These are phyloP conservation scores for Puccinia horiana DNA, from an alignment of 1,284 basidiomycete genomes.

Conservation along the genomic window DNA sequence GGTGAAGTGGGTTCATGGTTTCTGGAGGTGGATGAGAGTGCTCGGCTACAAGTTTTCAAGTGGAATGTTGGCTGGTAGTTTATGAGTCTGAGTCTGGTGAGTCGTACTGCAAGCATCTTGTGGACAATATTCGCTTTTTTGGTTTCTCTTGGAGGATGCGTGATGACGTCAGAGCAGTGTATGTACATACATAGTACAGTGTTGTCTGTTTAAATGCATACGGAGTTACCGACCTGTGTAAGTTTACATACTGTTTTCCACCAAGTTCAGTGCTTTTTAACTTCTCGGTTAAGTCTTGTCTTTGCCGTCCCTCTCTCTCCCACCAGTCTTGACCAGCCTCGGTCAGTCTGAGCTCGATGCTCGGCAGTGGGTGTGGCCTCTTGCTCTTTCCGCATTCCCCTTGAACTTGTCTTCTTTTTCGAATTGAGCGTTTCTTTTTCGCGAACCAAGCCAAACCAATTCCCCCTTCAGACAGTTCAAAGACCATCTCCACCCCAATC, in stretches of 20 bases:
- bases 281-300: not conserved
- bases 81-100: not conserved
- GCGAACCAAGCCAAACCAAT: not conserved
- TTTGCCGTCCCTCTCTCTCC: not conserved
- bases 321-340: not conserved
- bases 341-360: not conserved
- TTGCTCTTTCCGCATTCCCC: not conserved
- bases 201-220: no score
- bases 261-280: not conserved
- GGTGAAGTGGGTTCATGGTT: constrained; percentile 21
- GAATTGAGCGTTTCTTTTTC: not conserved
- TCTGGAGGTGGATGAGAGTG: constrained; percentile 16
- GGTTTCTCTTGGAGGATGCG: not conserved
- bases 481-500: no score
- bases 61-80: not conserved
- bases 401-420: not conserved
- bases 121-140: not conserved
- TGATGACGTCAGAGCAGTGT: constrained; percentile 7
- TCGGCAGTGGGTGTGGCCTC: constrained; percentile 2
- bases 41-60: not conserved
- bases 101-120: not conserved
- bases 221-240: no score
- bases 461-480: no score
- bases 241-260: no score
- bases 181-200: no score